Percentiles rank a stretch among this genome's conserved stretches.
These are phyloP conservation scores for Voacanga thouarsii DNA, from an alignment of 257 asterid genomes.

Conservation along the genomic window DNA sequence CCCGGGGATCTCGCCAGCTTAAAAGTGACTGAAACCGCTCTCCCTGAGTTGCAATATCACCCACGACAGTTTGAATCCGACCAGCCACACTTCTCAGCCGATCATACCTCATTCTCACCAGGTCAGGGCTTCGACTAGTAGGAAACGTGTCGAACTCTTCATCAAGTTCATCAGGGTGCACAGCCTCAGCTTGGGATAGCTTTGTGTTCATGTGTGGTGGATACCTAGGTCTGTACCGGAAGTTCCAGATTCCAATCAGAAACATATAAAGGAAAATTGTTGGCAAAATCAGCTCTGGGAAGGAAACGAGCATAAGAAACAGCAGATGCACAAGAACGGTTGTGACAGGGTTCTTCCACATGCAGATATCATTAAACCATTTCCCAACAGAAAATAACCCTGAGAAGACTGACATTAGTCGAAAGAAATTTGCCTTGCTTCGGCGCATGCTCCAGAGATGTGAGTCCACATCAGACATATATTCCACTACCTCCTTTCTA, in stretches of 20 bases:
- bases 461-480: constrained; percentile 86
- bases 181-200: constrained; percentile 77
- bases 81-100: constrained; percentile 85
- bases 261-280: constrained; percentile 86
- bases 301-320: constrained; percentile 72
- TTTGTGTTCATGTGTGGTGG: constrained; percentile 97
- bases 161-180: constrained; percentile 78
- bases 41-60: constrained; percentile 82
- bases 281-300: constrained; percentile 79
- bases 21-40: constrained; percentile 66
- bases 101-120: constrained; percentile 80
- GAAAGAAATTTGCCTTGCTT: constrained; percentile 88
- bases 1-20: constrained; percentile 94
- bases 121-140: constrained; percentile 62
- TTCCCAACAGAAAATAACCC: constrained; percentile 69
- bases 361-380: constrained; percentile 73
- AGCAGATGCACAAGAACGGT: constrained; percentile 73
- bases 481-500: constrained; percentile 79
- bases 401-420: constrained; percentile 71
- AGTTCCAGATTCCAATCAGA: constrained; percentile 84
- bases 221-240: constrained; percentile 70
- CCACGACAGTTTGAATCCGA: constrained; percentile 80
- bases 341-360: constrained; percentile 87
- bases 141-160: constrained; percentile 87
- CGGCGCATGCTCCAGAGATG: constrained; percentile 95